These are phyloP conservation scores for Epichloe elymi DNA, from an alignment of 2,329 filamentous ascomycete species.

Conservation along the genomic window DNA sequence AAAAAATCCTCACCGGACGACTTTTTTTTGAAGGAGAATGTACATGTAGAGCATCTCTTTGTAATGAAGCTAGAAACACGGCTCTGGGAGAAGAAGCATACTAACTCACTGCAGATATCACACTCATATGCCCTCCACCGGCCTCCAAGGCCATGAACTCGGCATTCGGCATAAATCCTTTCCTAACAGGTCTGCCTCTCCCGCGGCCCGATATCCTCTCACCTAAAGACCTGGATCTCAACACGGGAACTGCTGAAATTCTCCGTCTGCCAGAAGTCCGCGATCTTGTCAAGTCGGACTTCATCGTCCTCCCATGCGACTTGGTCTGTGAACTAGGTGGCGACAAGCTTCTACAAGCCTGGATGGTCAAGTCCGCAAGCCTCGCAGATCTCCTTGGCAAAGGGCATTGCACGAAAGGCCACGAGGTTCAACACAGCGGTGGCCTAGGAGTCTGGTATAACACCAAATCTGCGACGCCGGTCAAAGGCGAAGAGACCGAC, in stretches of 20 bases:
- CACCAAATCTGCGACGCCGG: conserved; percentile 58
- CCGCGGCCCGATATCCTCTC: conserved; percentile 66
- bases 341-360: conserved; percentile 71
- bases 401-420: conserved; percentile 22
- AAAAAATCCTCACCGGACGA: too few species aligned
- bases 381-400: conserved; percentile 48
- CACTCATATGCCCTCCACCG: conserved; percentile 49
- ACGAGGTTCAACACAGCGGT: conserved; percentile 44
- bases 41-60: background rate
- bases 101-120: conserved; percentile 35
- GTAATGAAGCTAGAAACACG: too few species aligned
- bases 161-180: conserved; percentile 65
- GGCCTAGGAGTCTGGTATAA: conserved; percentile 87
- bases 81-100: too few species aligned
- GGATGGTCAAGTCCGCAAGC: conserved; percentile 75
- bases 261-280: conserved; percentile 74
- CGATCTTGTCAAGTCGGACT: conserved; percentile 67
- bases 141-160: conserved; percentile 53
- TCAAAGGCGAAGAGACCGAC: conserved; percentile 87
- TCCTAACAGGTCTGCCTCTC: conserved; percentile 60
- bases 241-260: conserved; percentile 80
- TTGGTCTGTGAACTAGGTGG: conserved; percentile 82
- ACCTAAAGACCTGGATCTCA: conserved; percentile 62
- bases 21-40: background rate
- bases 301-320: conserved; percentile 85